Evolutionary conservation across 2,329 filamentous ascomycete genomes (phyloP).

Genomic region (Fusarium tanahbumbuense): DNA sequence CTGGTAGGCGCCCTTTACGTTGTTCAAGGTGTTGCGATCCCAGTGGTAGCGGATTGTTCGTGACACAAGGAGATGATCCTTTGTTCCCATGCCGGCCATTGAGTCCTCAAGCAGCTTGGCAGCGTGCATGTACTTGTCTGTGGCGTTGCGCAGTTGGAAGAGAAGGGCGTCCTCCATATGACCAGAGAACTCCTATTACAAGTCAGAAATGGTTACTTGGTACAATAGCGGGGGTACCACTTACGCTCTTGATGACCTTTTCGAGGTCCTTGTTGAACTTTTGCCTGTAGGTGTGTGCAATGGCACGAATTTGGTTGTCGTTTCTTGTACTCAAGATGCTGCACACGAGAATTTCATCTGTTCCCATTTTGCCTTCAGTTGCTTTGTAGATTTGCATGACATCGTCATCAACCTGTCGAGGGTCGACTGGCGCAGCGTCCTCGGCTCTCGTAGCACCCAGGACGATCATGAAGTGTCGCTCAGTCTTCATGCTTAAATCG

Average conservation of each 20-base stretch:
- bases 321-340: constrained; percentile 80
- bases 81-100: constrained; percentile 89
- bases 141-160: constrained; percentile 79
- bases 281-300: constrained; percentile 78
- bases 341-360: constrained; percentile 82
- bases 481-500: constrained; percentile 88
- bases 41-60: constrained; percentile 87
- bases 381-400: constrained; percentile 81
- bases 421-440: constrained; percentile 79
- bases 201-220: neutral
- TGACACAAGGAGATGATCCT: constrained; percentile 81
- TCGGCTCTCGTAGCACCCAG: constrained; percentile 79
- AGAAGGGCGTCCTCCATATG: constrained; percentile 91
- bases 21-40: constrained; percentile 78
- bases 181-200: constrained; percentile 78
- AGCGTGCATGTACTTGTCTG: constrained; percentile 86
- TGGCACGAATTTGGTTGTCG: constrained; percentile 85
- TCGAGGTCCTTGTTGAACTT: constrained; percentile 78
- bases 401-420: constrained; percentile 79
- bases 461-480: constrained; percentile 86
- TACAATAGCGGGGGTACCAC: constrained; percentile 28
- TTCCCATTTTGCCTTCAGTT: constrained; percentile 77
- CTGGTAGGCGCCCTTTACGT: constrained; percentile 82
- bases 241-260: constrained; percentile 76
- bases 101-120: constrained; percentile 84